Percentiles rank a stretch among this genome's conserved stretches.
phyloP scores from a whole-genome alignment of 2,329 filamentous ascomycete genomes.

The Elsinoe arachidis region DNA sequence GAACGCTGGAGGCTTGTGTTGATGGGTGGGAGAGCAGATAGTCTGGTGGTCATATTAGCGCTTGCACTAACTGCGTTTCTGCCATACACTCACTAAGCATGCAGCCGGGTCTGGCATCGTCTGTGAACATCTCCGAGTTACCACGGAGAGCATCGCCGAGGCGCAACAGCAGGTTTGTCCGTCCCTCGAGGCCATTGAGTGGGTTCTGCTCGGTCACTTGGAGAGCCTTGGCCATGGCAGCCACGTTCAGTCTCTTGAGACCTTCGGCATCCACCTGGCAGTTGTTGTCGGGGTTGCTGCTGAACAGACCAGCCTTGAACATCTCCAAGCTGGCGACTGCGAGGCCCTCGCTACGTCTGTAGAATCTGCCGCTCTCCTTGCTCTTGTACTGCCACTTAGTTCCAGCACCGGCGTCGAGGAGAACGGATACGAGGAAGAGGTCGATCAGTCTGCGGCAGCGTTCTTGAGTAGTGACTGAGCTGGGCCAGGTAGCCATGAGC shows the following conservation, averaged over 20 bases:
- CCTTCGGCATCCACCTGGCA: conserved; percentile 83
- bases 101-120: conserved; percentile 77
- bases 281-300: conserved; percentile 69
- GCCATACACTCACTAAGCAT: conserved; percentile 63
- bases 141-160: conserved; percentile 63
- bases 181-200: conserved; percentile 75
- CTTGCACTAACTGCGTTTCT: conserved; percentile 1
- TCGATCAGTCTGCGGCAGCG: conserved; percentile 67
- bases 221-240: conserved; percentile 68
- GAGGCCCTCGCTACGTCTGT: conserved; percentile 78
- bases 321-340: conserved; percentile 74
- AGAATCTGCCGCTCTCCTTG: conserved; percentile 73
- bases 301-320: conserved; percentile 90
- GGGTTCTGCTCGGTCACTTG: conserved; percentile 76
- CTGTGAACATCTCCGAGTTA: conserved; percentile 78
- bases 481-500: conserved; percentile 60
- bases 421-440: conserved; percentile 69
- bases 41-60: conserved; percentile 46
- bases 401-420: conserved; percentile 82
- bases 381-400: conserved; percentile 90
- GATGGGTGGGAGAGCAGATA: conserved; percentile 87
- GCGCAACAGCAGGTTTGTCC: conserved; percentile 67
- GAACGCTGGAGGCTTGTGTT: conserved; percentile 78
- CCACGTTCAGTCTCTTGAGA: conserved; percentile 63
- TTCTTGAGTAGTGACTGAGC: conserved; percentile 61